phyloP scores from a whole-genome alignment of 2,329 filamentous ascomycete genomes.

The Exophiala sp. region DNA sequence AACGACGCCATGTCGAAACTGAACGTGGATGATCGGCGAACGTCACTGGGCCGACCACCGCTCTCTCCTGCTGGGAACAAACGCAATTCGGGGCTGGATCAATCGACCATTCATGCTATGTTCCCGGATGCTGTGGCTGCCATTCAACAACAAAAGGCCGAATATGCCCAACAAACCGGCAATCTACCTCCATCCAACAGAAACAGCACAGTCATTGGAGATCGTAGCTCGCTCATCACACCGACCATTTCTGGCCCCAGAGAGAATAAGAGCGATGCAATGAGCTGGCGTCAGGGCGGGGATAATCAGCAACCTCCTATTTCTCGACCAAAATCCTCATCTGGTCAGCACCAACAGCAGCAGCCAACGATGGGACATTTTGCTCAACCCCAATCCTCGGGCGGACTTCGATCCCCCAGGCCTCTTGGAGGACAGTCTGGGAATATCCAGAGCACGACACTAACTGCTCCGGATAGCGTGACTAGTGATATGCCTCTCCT shows the following conservation, averaged over 20 bases:
- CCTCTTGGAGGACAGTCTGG: slow-evolving; percentile 57
- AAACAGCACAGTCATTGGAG: slow-evolving; percentile 76
- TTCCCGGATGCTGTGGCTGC: slow-evolving; percentile 96
- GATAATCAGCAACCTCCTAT: slow-evolving; percentile 48
- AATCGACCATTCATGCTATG: slow-evolving; percentile 94
- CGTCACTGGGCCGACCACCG: slow-evolving; percentile 75
- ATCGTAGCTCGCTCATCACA: slow-evolving; percentile 66
- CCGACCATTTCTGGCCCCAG: slow-evolving; percentile 67
- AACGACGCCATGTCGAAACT: slow-evolving; percentile 96
- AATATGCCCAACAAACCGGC: slow-evolving; percentile 92
- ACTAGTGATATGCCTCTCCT: slow-evolving; percentile 70
- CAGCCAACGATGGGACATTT: slow-evolving; percentile 79
- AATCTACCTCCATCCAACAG: slow-evolving; percentile 85
- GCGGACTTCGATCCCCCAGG: slow-evolving; percentile 68
- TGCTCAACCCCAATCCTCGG: slow-evolving; percentile 69
- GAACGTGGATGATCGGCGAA: slow-evolving; percentile 77
- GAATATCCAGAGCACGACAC: slow-evolving; percentile 76
- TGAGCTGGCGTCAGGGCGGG: slow-evolving; percentile 59
- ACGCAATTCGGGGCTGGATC: slow-evolving; percentile 88
- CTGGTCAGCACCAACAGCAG: slow-evolving; percentile 58
- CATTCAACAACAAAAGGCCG: slow-evolving; percentile 95
- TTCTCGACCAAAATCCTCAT: slow-evolving; percentile 68
- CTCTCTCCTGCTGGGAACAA: slow-evolving; percentile 68
- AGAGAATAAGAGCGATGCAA: slow-evolving; percentile 53
- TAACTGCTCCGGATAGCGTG: slow-evolving; percentile 65